Evolutionary conservation across 177 flowering plant genomes (phyloP), one percentile per base, ranked within the genome.

Genomic region (Vitis hybrid): DNA sequence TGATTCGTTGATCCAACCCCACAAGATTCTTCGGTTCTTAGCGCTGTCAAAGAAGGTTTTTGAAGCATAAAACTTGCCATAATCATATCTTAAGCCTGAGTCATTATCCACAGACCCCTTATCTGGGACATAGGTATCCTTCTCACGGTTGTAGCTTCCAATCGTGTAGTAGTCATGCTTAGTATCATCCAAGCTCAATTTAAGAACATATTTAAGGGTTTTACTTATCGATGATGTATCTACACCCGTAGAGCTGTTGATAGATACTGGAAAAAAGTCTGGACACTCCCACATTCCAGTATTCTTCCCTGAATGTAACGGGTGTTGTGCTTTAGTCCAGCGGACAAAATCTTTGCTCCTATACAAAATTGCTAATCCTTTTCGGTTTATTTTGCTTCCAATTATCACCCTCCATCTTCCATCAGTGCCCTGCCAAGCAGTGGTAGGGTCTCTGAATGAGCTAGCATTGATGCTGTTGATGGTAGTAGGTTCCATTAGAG

Each of bases 211-310:
- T 51, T 80, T 88, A 2, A 73, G 61, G 2, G 59, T 29, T 0
- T 33, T 6, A 2, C 80, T 77, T 2, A 53, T 7, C 2, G 8
- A 18, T 5, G 83, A 80, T 7, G 86, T 86, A 18, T 82, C 84
- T 5, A 80, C 69, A 0, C 87, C 90, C 2, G 9, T 10, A 1
- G 10, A 11, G 10, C 75, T 11, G 2, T 48, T 16, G 1, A 2
- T 52, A 0, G 55, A 26, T 0, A 86, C 89, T 0, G 92, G 92
- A 64, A 56, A 88, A 51, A 88, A 86, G 72, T 85, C 92, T 0
- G 87, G 89, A 56, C 92, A 88, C 68, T 88, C 92, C 92, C 92
- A 88, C 90, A 86, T 86, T 39, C 84, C 86, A 0, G 77, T 82
- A 18, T 51, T 58, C 2, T 69, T 29, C 0, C 71, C 78, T 0